A percentile compares a stretch with the other conserved stretches of the same genome.
phyloP scores from a whole-genome alignment of 495 filamentous ascomycete genomes.

The Trichodelitschia bisporula region DNA sequence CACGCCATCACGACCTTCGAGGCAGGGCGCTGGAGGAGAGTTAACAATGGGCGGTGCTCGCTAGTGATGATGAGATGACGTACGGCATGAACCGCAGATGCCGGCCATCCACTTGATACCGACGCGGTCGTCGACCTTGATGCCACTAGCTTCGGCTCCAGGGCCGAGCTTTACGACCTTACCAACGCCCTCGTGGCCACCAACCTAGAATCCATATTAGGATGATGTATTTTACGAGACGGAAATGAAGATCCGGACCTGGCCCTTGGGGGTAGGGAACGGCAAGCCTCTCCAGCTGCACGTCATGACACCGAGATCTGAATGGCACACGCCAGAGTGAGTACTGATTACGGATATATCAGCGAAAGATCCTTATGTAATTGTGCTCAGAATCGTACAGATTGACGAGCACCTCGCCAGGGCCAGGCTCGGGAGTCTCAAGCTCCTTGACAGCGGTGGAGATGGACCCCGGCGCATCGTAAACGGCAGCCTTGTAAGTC shows the following conservation, averaged over 20 bases:
- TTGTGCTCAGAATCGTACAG: conserved; percentile 19
- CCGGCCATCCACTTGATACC: conserved; percentile 23
- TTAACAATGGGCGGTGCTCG: not conserved
- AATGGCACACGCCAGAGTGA: conserved; percentile 48
- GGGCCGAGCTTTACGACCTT: conserved; percentile 28
- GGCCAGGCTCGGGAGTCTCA: conserved; percentile 38
- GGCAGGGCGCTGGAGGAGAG: conserved; percentile 19
- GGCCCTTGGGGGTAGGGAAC: conserved; percentile 32
- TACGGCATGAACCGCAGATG: conserved; percentile 23
- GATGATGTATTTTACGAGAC: no score
- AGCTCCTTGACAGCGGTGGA: conserved; percentile 43
- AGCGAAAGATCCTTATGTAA: no score
- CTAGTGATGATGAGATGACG: conserved; percentile 2
- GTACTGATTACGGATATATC: conserved; percentile 18
- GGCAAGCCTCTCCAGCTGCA: conserved; percentile 32
- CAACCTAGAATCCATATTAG: no score
- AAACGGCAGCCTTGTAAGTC: conserved; percentile 42
- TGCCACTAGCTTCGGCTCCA: conserved; percentile 22
- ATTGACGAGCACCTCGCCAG: conserved; percentile 40
- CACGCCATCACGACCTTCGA: conserved; percentile 29
- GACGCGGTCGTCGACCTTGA: conserved; percentile 35
- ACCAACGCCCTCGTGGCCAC: conserved; percentile 24
- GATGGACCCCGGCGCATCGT: conserved; percentile 41
- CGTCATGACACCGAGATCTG: conserved; percentile 37
- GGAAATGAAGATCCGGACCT: no score